A percentile compares a stretch with the other conserved stretches of the same genome.
These are phyloP conservation scores for Musa balbisiana DNA, from an alignment of 202 grass and related monocot species.

Conservation along the genomic window DNA sequence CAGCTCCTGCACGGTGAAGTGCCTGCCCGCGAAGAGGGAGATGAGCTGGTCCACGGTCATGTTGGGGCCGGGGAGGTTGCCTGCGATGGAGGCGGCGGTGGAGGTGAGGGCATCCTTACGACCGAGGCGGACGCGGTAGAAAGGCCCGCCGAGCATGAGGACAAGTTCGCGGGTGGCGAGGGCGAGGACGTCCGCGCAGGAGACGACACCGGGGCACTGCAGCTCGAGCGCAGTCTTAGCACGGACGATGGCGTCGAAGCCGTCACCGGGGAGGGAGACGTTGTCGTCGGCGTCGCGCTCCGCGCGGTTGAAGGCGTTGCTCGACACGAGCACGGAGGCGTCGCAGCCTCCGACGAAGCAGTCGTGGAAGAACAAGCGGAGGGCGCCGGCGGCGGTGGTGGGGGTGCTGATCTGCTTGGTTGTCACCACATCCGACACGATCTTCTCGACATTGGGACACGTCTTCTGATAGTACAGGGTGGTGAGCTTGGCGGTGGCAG, in stretches of 20 bases:
- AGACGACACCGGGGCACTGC: slow-evolving; percentile 84
- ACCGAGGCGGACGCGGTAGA: slow-evolving; percentile 58
- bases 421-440: slow-evolving; percentile 60
- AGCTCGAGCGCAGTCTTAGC: slow-evolving; percentile 81
- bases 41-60: slow-evolving; percentile 42
- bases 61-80: slow-evolving; percentile 57
- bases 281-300: slow-evolving; percentile 80
- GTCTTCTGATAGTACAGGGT: slow-evolving; percentile 50
- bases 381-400: slow-evolving; percentile 60
- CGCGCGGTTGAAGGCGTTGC: slow-evolving; percentile 52
- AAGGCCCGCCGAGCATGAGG: slow-evolving; percentile 75
- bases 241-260: slow-evolving; percentile 68
- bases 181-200: slow-evolving; percentile 85
- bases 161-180: slow-evolving; percentile 63
- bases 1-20: slow-evolving; percentile 71
- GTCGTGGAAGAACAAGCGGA: slow-evolving; percentile 94
- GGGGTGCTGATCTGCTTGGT: slow-evolving; percentile 66
- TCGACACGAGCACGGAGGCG: slow-evolving; percentile 64
- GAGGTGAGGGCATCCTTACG: slow-evolving; percentile 76
- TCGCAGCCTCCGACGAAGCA: slow-evolving; percentile 87
- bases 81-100: slow-evolving; percentile 33
- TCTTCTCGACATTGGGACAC: slow-evolving; percentile 54
- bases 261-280: slow-evolving; percentile 67
- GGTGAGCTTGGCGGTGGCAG: slow-evolving; percentile 35
- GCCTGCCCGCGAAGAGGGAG: slow-evolving; percentile 48